phyloP scores from a whole-genome alignment of 192 early-diverging fungal genomes.

The Backusella australiensis region DNA sequence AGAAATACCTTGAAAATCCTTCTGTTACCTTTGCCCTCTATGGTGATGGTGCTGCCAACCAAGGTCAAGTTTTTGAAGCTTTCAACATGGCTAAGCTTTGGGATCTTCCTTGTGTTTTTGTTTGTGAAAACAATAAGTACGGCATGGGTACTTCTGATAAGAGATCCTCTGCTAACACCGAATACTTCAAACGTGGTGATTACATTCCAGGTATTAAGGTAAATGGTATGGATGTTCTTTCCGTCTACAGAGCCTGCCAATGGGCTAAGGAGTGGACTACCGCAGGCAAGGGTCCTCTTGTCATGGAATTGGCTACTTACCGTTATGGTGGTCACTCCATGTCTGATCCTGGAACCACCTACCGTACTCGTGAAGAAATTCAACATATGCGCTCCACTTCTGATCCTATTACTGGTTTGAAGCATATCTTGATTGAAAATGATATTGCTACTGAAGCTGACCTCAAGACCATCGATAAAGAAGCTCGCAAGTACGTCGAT shows the following conservation, averaged over 20 bases:
- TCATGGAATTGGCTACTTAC: conserved; percentile 97
- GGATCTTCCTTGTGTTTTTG: conserved; percentile 90
- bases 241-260: conserved; percentile 81
- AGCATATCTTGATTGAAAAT: conserved; percentile 75
- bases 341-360: conserved; percentile 99
- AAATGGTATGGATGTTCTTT: conserved; percentile 94
- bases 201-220: conserved; percentile 94
- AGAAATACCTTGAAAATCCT: conserved; percentile 81
- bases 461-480: conserved; percentile 93
- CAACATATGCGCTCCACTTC: conserved; percentile 95
- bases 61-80: conserved; percentile 98
- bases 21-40: conserved; percentile 90
- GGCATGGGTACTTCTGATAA: conserved; percentile 94
- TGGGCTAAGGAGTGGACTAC: conserved; percentile 85
- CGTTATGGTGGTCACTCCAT: conserved; percentile 99
- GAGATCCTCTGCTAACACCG: conserved; percentile 89
- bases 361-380: conserved; percentile 98
- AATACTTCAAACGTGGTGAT: conserved; percentile 94
- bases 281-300: conserved; percentile 83
- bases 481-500: conserved; percentile 83
- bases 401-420: conserved; percentile 92
- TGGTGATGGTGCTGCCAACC: conserved; percentile 97
- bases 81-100: conserved; percentile 99
- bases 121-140: conserved; percentile 99
- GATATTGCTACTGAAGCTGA: conserved; percentile 78